These are phyloP conservation scores for Acacia confusa DNA, from an alignment of 306 rosid genomes.

Conservation along the genomic window DNA sequence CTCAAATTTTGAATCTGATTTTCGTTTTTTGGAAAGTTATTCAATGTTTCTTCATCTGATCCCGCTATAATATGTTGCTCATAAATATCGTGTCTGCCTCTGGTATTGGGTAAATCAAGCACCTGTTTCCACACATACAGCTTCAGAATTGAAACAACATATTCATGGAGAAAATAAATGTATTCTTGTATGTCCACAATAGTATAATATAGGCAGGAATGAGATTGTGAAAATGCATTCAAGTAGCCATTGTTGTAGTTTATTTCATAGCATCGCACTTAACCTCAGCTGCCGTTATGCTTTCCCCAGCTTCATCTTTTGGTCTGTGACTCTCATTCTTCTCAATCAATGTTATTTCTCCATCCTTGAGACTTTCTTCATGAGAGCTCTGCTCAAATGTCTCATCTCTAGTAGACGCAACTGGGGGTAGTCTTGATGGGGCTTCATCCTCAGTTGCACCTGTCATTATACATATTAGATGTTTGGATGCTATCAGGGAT, in stretches of 20 bases:
- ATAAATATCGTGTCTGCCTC: conserved; percentile 13
- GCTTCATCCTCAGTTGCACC: conserved; percentile 27
- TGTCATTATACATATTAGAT: conserved; percentile 20
- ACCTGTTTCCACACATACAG: conserved; percentile 35
- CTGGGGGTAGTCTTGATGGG: background rate
- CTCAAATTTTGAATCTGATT: conserved; percentile 10
- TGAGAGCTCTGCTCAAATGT: conserved; percentile 11
- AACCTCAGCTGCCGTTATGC: conserved; percentile 28
- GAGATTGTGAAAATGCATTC: conserved; percentile 7
- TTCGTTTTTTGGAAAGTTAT: conserved; percentile 6
- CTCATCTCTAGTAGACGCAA: conserved; percentile 1
- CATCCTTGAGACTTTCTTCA: conserved; percentile 26
- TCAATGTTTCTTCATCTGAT: conserved; percentile 23
- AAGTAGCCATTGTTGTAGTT: background rate
- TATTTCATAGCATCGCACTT: conserved; percentile 1
- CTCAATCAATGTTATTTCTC: conserved; percentile 17
- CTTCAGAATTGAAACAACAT: conserved; percentile 8
- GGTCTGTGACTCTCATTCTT: conserved; percentile 11
- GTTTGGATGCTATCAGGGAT: conserved; percentile 9
- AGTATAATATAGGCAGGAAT: background rate
- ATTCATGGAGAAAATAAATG: conserved; percentile 4
- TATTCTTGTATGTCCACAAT: background rate
- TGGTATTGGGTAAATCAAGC: conserved; percentile 16
- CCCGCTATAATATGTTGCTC: conserved; percentile 21
- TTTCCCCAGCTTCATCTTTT: conserved; percentile 9